Percentiles rank a stretch among this genome's conserved stretches.
These are phyloP conservation scores for Furcasterigmium furcatum DNA, from an alignment of 2,329 filamentous ascomycete species.

Conservation along the genomic window DNA sequence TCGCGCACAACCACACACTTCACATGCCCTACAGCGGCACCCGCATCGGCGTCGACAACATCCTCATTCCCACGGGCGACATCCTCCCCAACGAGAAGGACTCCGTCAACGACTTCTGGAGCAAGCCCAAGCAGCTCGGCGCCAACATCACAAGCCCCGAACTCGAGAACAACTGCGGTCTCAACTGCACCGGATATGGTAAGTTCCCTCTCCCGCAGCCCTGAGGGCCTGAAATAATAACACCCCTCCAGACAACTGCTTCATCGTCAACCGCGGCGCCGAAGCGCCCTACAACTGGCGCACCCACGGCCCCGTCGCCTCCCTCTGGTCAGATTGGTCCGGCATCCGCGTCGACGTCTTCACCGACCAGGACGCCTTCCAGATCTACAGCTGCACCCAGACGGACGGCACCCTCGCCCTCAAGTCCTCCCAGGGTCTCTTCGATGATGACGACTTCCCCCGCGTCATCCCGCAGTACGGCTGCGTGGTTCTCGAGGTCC, in stretches of 20 bases:
- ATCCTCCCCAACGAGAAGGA: slow-evolving; percentile 66
- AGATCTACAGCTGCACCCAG: slow-evolving; percentile 80
- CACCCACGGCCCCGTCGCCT: slow-evolving; percentile 55
- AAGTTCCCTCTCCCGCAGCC: slow-evolving; percentile 20
- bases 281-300: slow-evolving; percentile 62
- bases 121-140: slow-evolving; percentile 74
- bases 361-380: slow-evolving; percentile 82
- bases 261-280: slow-evolving; percentile 60
- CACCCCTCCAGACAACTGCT: slow-evolving; percentile 57
- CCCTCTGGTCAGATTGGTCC: slow-evolving; percentile 68
- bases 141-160: slow-evolving; percentile 61
- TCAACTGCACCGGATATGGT: slow-evolving; percentile 82
- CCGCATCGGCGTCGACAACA: slow-evolving; percentile 65
- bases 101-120: slow-evolving; percentile 81
- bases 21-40: slow-evolving; percentile 70
- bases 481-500: slow-evolving; percentile 85
- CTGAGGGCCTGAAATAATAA: slow-evolving; percentile 1
- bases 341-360: slow-evolving; percentile 82
- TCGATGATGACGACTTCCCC: slow-evolving; percentile 49
- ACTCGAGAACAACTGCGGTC: slow-evolving; percentile 72
- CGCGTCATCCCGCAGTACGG: slow-evolving; percentile 71
- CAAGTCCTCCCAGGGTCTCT: slow-evolving; percentile 67
- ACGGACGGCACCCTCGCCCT: slow-evolving; percentile 70
- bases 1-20: slow-evolving; percentile 68
- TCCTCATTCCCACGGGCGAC: slow-evolving; percentile 72